Evolutionary conservation across 441 rosid species (phyloP), one percentile per base, ranked within the genome.

Genomic region (Eutrema salsugineum): DNA sequence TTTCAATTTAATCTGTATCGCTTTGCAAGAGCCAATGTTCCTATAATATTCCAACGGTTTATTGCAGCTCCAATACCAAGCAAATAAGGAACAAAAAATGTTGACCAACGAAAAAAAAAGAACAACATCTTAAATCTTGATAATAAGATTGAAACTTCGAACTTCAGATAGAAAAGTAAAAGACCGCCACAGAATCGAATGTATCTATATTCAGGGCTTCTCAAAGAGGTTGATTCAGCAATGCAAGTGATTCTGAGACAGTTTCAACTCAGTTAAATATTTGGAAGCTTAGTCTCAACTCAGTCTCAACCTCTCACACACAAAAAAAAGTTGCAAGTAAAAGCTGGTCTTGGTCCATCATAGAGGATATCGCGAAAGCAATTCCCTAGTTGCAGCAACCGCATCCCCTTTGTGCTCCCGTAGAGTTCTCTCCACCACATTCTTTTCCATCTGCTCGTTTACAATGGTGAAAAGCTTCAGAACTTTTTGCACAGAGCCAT

Each of bases 321-420:
- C 49, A 66, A 28, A 39, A 10, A 16, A 38, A 16, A 15, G 8
- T 50, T 50, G 63, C 11, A 48, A 39, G 50, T 39, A 66, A 19
- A 47, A 28, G 20, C 22, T 2, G 12, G 43, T 46, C 2, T 6
- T 36, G 19, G 12, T 55, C 51, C 20, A 30, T 57, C 59, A 78
- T 2, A 78, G 78, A 54, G 81, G 78, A 50, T 66, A 78, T 75
- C 80, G 80, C 66, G 75, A 87, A 77, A 95, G 96, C 82, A 95
- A 78, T 63, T 83, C 83, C 19, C 89, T 87, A 61, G 92, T 89
- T 2, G 99, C 97, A 79, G 99, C 90, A 57, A 95, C 95, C 1
- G 98, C 98, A 73, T 88, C 93, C 4, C 98, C 99, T 72, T 95
- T 92, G 83, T 88, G 97, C 85, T 95, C 99, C 5, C 98, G 85